phyloP scores from a whole-genome alignment of 148 eudicot genomes.

The Amaranthus hypochondriacus region DNA sequence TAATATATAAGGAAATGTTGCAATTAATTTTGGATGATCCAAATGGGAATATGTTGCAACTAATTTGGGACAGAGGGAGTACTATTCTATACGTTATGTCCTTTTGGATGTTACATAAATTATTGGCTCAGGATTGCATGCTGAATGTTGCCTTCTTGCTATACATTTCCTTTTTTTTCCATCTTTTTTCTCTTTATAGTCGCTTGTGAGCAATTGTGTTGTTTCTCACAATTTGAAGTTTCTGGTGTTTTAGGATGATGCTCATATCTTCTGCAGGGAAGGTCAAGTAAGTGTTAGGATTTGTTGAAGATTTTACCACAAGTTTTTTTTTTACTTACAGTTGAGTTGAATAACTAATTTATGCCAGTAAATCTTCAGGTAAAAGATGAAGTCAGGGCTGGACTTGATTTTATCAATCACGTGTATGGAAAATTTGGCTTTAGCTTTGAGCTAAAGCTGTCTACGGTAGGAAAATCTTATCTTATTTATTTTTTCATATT shows the following conservation, averaged over 20 bases:
- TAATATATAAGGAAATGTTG: no score
- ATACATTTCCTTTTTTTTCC: not conserved
- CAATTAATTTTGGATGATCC: no score
- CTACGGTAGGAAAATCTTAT: constrained; percentile 54
- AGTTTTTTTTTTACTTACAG: not conserved
- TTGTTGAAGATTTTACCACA: constrained; percentile 14
- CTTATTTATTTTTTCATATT: not conserved
- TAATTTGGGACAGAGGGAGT: no score
- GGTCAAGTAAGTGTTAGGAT: constrained; percentile 58
- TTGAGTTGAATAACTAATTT: constrained; percentile 7
- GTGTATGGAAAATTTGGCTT: constrained; percentile 77
- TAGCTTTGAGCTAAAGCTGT: constrained; percentile 86
- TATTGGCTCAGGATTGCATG: not conserved
- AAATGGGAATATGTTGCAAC: no score
- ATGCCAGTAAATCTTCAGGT: constrained; percentile 44
- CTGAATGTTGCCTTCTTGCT: not conserved
- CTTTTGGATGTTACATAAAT: no score
- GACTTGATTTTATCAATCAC: constrained; percentile 62
- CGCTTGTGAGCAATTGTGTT: not conserved
- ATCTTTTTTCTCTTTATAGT: not conserved
- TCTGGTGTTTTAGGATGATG: constrained; percentile 77
- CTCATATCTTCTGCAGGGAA: constrained; percentile 98
- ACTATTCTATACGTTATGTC: no score
- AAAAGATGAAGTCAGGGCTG: constrained; percentile 87
- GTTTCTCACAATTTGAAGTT: constrained; percentile 15